These are phyloP conservation scores for Paraconiothyrium sp. DNA, from an alignment of 2,329 filamentous ascomycete genomes.

Conservation along the genomic window DNA sequence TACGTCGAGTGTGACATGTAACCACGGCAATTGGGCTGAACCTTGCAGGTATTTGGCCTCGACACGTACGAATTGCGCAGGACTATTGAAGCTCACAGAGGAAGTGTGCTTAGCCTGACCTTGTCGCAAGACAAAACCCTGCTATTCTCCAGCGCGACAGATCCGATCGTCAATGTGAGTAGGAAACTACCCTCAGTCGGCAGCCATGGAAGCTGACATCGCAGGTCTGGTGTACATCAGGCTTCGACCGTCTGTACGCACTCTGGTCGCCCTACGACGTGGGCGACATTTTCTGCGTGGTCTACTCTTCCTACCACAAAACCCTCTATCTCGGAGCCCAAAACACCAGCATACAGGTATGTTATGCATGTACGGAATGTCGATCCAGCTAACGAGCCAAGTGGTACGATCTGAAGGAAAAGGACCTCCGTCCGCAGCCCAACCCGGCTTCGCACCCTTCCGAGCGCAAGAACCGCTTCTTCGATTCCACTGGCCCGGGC, in stretches of 20 bases:
- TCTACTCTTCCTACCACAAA: conserved; percentile 80
- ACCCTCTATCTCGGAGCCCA: conserved; percentile 93
- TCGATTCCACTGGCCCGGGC: conserved; percentile 87
- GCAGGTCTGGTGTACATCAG: conserved; percentile 80
- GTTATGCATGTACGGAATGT: not conserved
- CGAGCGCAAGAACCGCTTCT: conserved; percentile 84
- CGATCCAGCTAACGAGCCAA: conserved; percentile 35
- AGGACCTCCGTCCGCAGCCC: conserved; percentile 66
- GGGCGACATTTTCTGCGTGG: conserved; percentile 95
- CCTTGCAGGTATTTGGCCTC: conserved; percentile 76
- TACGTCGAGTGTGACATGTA: conserved; percentile 42
- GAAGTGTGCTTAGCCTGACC: conserved; percentile 86
- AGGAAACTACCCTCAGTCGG: not conserved
- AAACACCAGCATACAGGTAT: conserved; percentile 86
- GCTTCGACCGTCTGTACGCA: conserved; percentile 81
- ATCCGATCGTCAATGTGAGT: conserved; percentile 85
- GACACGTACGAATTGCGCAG: conserved; percentile 83
- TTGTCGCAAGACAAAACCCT: conserved; percentile 78
- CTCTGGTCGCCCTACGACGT: conserved; percentile 95
- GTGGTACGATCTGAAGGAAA: conserved; percentile 82
- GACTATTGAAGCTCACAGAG: conserved; percentile 87
- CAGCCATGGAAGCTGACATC: conserved; percentile 20
- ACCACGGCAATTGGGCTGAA: conserved; percentile 24
- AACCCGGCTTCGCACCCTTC: conserved; percentile 76
- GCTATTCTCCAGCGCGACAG: conserved; percentile 91